Evolutionary conservation across 2,329 filamentous ascomycete species (phyloP).

Genomic region (Domatiomyces catenatus): DNA sequence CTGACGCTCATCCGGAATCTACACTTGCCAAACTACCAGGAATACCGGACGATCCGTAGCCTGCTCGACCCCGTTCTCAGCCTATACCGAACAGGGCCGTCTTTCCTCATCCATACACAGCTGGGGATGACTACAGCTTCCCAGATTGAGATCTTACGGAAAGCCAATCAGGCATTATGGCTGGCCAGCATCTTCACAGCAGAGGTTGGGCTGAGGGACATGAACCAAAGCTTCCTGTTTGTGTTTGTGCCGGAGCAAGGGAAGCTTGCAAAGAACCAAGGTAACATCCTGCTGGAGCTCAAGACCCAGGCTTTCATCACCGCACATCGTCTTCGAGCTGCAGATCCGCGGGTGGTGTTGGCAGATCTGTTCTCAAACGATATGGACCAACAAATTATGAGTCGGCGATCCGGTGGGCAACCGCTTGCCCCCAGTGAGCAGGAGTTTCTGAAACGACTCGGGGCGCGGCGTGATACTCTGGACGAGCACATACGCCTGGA

Average conservation of each 20-base stretch:
- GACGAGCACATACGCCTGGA: conserved; percentile 40
- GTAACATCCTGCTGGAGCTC: conserved; percentile 45
- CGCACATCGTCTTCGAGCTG: conserved; percentile 41
- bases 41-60: conserved; percentile 46
- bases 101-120: conserved; percentile 40
- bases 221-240: conserved; percentile 48
- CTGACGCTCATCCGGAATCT: conserved; percentile 40
- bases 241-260: conserved; percentile 47
- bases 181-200: conserved; percentile 48
- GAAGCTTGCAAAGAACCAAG: conserved; percentile 44
- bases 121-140: conserved; percentile 35
- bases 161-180: conserved; percentile 51
- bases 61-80: conserved; percentile 50
- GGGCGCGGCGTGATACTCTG: conserved; percentile 41
- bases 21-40: conserved; percentile 42
- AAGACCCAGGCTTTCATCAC: conserved; percentile 55
- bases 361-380: conserved; percentile 45
- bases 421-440: conserved; percentile 42
- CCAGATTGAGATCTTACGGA: conserved; percentile 45
- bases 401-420: conserved; percentile 39
- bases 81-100: conserved; percentile 41
- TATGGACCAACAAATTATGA: conserved; percentile 38
- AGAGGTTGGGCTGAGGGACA: conserved; percentile 47
- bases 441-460: conserved; percentile 42
- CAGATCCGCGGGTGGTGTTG: conserved; percentile 40